Evolutionary conservation across 345 rosid species (phyloP), one percentile per base, ranked within the genome.

Genomic region (Eutrema japonicum): DNA sequence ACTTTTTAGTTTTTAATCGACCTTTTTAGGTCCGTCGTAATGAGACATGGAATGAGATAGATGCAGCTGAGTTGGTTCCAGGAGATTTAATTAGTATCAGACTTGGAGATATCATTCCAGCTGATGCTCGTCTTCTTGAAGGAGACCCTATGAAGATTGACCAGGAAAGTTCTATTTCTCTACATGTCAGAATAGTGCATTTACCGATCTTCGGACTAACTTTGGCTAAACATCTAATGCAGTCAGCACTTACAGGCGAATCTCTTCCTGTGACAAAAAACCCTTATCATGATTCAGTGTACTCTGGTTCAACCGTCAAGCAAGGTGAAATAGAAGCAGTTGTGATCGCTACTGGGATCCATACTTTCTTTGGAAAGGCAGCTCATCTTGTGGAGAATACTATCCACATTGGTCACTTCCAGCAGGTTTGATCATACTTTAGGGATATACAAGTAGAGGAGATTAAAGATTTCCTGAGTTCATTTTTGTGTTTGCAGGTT

Each of bases 81-180:
- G 90, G 93, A 35, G 93, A 89, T 74, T 75, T 37, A 57, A 42
- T 77, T 71, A 8, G 16, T 43, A 77, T 77, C 47, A 71, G 11
- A 66, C 80, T 77, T 26, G 92, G 92, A 27, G 86, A 84, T 51
- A 88, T 87, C 48, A 78, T 87, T 54, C 94, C 94, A 3, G 90
- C 94, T 27, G 88, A 87, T 81, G 92, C 86, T 7, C 86, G 89
- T 41, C 86, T 91, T 45, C 78, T 88, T 10, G 88, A 83, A 78
- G 96, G 96, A 49, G 94, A 90, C 67, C 90, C 94, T 50, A 66
- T 87, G 30, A 88, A 87, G 75, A 82, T 88, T 47, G 91, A 88
- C 49, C 91, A 79, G 82, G 88, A 80, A 71, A 54, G 35, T 35
- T 30, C 16, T 56, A 22, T 30, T 6, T 5, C 70, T 53, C 0